Evolutionary conservation across 140 eudicot species (phyloP), one percentile per base, ranked within the genome.

Genomic region (Cichorium intybus): DNA sequence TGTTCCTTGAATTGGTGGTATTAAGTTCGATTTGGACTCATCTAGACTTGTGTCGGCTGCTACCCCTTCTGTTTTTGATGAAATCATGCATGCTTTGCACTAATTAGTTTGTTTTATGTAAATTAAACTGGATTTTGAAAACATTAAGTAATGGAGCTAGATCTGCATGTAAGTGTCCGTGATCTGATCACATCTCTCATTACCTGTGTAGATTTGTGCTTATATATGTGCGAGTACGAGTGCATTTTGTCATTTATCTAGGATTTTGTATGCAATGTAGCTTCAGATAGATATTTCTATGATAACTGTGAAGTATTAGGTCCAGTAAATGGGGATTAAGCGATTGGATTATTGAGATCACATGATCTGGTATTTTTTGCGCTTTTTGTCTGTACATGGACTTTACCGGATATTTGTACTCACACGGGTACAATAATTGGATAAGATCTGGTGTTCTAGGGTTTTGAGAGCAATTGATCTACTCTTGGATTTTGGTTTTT

Each of bases 381-480:
- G n/a, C n/a, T 34, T 11, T 39, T 15, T 56, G 18, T 66, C 7
- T 45, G 33, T 34, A 51, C 17, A 8, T 5, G 49, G 49, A 43
- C 49, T 14, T 43, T 43, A 15, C n/a, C 7, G 18, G 52, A 23
- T 28, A 18, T 57, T 16, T 45, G 60, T 35, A 34, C 16, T 10
- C 45, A 46, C 27, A 35, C 33, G 56, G 10, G 53, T 66, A 0
- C 45, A 24, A 5, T 45, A 11, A 52, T 23, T 34, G 10, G 57
- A 23, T 49, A 67, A 56, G 77, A 73, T 73, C 73, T 72, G 75
- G 71, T 55, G 61, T 11, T 51, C 49, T 43, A 15, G 73, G 60
- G 57, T 35, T 33, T 52, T 68, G 24, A 35, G 9, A 62, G 33
- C 57, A 46, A 37, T 60, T 35, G 61, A 75, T 75, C 71, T 68